Evolutionary conservation across 495 filamentous ascomycete species (phyloP).

Genomic region (Aspergillus incahuasiensis): DNA sequence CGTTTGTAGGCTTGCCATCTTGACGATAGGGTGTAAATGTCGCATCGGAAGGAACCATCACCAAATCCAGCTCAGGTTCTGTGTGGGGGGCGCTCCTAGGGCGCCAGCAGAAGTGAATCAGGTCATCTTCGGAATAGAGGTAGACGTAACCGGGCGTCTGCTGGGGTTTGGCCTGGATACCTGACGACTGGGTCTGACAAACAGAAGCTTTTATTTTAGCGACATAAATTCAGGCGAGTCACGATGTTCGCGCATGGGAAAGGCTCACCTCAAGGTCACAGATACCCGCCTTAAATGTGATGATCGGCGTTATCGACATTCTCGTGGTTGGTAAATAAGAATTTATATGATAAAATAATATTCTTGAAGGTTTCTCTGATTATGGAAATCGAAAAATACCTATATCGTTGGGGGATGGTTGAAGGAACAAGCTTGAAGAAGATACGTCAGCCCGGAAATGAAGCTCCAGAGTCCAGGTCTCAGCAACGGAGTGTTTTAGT

Average conservation of each 20-base stretch:
- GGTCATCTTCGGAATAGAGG: slow-evolving; percentile 89
- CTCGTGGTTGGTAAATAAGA: slow-evolving; percentile 12
- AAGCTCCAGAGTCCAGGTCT: slow-evolving; percentile 2
- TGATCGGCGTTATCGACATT: slow-evolving; percentile 80
- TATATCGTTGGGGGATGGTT: background rate
- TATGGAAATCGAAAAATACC: background rate
- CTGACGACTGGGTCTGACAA: slow-evolving; percentile 51
- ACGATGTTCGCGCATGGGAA: background rate
- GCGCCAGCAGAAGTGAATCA: slow-evolving; percentile 97
- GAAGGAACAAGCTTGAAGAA: slow-evolving; percentile 12
- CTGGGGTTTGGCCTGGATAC: slow-evolving; percentile 62
- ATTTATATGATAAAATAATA: background rate
- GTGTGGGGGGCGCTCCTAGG: slow-evolving; percentile 55
- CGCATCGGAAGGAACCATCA: slow-evolving; percentile 88
- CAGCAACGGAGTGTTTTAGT: slow-evolving; percentile 12
- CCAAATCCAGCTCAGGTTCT: slow-evolving; percentile 72
- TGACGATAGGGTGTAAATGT: slow-evolving; percentile 75
- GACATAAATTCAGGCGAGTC: background rate
- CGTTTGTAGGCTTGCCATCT: slow-evolving; percentile 64
- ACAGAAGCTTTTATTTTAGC: slow-evolving; percentile 13
- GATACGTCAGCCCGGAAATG: slow-evolving; percentile 36
- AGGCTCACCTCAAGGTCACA: slow-evolving; percentile 78
- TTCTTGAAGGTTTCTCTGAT: background rate
- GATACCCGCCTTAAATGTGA: slow-evolving; percentile 95
- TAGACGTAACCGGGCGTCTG: slow-evolving; percentile 83